Percentiles rank a stretch among this genome's conserved stretches.
Conservation (phyloP, 257 asterid genomes). For the Leonotis leonurus region DNA sequence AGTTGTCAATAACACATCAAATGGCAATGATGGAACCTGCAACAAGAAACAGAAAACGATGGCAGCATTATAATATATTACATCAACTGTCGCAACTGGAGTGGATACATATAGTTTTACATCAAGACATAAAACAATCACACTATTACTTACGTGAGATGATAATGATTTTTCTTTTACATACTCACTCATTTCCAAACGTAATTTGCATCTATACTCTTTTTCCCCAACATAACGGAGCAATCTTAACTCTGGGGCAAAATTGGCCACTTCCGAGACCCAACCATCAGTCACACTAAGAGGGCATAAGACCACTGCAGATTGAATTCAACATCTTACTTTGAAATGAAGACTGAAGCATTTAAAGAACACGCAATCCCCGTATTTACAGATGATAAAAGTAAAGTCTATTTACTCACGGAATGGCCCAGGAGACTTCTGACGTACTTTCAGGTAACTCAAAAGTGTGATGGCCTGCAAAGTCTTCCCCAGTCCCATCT, state of each 20-base stretch:
- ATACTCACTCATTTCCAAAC: constrained; percentile 45
- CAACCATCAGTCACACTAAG: constrained; percentile 87
- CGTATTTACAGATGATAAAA: constrained; percentile 1
- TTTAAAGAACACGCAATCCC: not conserved
- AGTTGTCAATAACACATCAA: constrained; percentile 82
- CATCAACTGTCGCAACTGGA: not conserved
- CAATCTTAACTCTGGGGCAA: constrained; percentile 58
- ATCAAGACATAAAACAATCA: not conserved
- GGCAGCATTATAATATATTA: not conserved
- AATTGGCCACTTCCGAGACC: constrained; percentile 74
- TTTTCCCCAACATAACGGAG: constrained; percentile 85
- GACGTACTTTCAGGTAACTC: constrained; percentile 71
- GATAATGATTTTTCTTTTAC: constrained; percentile 31
- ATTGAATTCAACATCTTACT: constrained; percentile 16
- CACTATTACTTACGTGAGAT: constrained; percentile 32
- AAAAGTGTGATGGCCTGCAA: constrained; percentile 81
- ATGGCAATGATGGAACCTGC: constrained; percentile 61
- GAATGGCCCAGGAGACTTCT: constrained; percentile 68
- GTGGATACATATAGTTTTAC: not conserved
- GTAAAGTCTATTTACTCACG: constrained; percentile 44
- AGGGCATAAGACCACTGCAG: constrained; percentile 92
- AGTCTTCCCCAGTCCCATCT: constrained; percentile 98
- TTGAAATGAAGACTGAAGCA: not conserved
- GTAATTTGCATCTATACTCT: constrained; percentile 61
- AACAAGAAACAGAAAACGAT: constrained; percentile 14